These are phyloP conservation scores for Pseudozyma tsukubaensis DNA, from an alignment of 1,284 basidiomycete species.

Conservation along the genomic window DNA sequence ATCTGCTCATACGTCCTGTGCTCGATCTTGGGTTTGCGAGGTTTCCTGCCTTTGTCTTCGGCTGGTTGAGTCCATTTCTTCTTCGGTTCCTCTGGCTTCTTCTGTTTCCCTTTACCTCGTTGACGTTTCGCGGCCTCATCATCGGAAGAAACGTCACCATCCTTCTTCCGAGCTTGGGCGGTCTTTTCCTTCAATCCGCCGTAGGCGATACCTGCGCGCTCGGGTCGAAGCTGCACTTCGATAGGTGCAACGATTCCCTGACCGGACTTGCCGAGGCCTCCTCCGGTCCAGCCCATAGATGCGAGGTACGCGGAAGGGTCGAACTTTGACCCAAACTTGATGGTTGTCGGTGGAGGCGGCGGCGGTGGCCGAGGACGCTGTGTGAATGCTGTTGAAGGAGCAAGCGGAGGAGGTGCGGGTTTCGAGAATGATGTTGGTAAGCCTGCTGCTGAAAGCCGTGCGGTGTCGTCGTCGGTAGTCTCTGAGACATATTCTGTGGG, in stretches of 20 bases:
- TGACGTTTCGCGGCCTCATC: constrained; percentile 32
- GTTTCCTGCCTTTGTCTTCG: constrained; percentile 36
- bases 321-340: constrained; percentile 58
- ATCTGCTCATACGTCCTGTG: constrained; percentile 68
- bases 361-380: not conserved
- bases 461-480: not conserved
- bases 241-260: constrained; percentile 66
- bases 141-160: constrained; percentile 38
- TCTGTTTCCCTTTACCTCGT: constrained; percentile 49
- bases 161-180: constrained; percentile 59
- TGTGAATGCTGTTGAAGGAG: constrained; percentile 37
- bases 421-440: constrained; percentile 32
- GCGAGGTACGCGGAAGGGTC: constrained; percentile 63
- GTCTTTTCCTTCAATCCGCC: constrained; percentile 67
- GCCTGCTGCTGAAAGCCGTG: constrained; percentile 19
- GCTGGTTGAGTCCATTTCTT: constrained; percentile 54
- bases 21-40: constrained; percentile 56
- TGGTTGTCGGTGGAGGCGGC: constrained; percentile 19
- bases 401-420: constrained; percentile 2
- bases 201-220: constrained; percentile 65
- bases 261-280: constrained; percentile 63
- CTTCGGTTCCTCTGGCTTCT: constrained; percentile 12
- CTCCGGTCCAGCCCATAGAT: constrained; percentile 68
- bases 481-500: not conserved
- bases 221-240: constrained; percentile 65